Base-by-base conservation (phyloP, 768 basidiomycete species). In the Boletus subparvulus region DNA sequence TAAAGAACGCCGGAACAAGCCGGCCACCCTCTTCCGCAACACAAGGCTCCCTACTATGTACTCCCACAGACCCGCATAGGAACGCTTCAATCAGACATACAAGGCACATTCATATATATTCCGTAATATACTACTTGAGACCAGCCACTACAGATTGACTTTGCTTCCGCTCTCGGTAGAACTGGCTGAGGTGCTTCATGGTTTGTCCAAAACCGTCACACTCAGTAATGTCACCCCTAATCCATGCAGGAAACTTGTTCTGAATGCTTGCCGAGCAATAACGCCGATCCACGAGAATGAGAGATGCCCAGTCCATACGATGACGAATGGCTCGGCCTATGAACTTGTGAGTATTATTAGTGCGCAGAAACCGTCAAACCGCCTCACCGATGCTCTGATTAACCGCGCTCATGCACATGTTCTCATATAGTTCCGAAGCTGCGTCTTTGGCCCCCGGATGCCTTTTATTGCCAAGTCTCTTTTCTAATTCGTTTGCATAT, bases 241-340 rank as follows among this genome's bases (percentile, higher is more conserved):
- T 93, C 96, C 96, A 99, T 54, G 80, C 81, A 0, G 96, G 94
- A n/a, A 99, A 76, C 71, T 97, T 97, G 52, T 70, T 74, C 40
- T 82, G 81, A 52, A 97, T 90, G 2, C 84, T 75, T 4, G 80
- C 63, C 0, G 83, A 83, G 8, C 82, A 75, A 67, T 97, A 99
- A 35, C 96, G 86, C 54, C 75, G 79, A 71, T 99, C 96, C 43
- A 99, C 74, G 16, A 99, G 82, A 50, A 98, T 78, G 47, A 99
- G 80, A 0, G 90, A 85, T 3, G 95, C 93, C 88, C 95, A 99
- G 68, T 99, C 96, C 61, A 79, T 82, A 30, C 83, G 82, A 69
- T 98, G 95, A 42, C 96, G 86, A 56, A 98, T 96, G 5, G 95
- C 95, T 47, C 96, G 86, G 33, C 94, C 94, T 97, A 40, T 36